Evolutionary conservation across 202 grass and related monocot species (phyloP), one percentile per base, ranked within the genome.

Genomic region (Eragrostis tef): DNA sequence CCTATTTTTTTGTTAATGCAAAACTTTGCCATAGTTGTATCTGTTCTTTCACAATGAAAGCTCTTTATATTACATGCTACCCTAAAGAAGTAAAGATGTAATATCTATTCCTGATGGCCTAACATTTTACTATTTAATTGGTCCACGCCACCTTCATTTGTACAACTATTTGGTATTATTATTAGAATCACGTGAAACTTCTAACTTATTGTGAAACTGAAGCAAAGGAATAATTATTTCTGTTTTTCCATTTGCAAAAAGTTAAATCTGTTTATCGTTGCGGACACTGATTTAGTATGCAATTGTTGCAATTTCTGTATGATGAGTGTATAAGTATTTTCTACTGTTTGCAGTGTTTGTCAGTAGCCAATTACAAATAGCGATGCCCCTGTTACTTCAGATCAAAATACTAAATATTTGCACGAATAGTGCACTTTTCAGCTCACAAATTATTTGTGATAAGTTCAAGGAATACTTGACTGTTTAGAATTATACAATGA

Each of bases 241-340:
- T 51, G 0, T 70, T 60, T 17, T 31, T 31, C 29, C 29, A 31
- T 31, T 31, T 31, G 29, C 29, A 31, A 31, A 31, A 31, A 31
- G 3, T 2, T 39, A 39, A 39, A n/a, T n/a, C n/a, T 39, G 34
- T 39, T 39, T 39, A 39, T 5, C 19, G 36, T 7, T 17, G 2
- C 48, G 54, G 52, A 73, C 14, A 34, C 47, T 67, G 80, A 78
- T 58, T 72, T 70, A 64, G 31, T 64, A 47, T 64, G 34, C 34
- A 78, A 70, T 21, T 71, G 26, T 16, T 26, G 21, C 39, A 64
- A 10, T 63, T 63, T 70, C 17, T 29, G 0, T 15, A 39, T 57
- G 19, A 56, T 75, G 66, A 29, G 36, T 73, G 10, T n/a, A 71
- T 83, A 75, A 3, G 49, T 53, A 22, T 21, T 64, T 6, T 54